phyloP scores from a whole-genome alignment of 1,284 basidiomycete genomes.

The Puccinia novopanici region DNA sequence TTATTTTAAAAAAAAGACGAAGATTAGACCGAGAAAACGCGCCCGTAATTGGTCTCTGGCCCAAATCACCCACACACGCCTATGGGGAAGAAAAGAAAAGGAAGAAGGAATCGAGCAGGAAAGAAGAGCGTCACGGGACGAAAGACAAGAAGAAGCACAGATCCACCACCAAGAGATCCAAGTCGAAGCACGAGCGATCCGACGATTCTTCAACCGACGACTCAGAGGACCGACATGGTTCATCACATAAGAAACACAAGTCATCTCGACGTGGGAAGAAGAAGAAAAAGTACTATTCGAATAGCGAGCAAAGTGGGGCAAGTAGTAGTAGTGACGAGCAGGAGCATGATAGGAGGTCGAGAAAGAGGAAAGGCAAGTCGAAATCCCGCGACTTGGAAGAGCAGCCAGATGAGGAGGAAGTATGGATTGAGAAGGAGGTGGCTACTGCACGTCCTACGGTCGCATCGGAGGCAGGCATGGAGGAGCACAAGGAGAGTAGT shows the following conservation, averaged over 20 bases:
- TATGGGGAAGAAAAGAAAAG: conserved; percentile 34
- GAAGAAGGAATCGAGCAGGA: not conserved
- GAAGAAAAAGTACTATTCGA: not conserved
- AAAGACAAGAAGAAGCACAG: conserved; percentile 9
- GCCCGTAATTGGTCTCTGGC: conserved; percentile 27
- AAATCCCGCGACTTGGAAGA: conserved; percentile 2
- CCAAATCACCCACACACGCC: conserved; percentile 18
- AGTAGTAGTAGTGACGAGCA: not conserved
- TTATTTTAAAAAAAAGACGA: conserved; percentile 15
- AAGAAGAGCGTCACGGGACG: not conserved
- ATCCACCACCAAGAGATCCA: not conserved
- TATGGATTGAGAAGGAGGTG: conserved; percentile 17
- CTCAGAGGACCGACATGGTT: not conserved
- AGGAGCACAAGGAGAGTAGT: not conserved
- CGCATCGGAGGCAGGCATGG: not conserved
- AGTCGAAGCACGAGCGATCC: not conserved
- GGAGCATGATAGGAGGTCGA: not conserved
- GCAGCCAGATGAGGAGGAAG: not conserved
- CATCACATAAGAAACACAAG: conserved; percentile 9
- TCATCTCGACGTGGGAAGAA: not conserved
- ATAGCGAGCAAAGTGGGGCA: not conserved
- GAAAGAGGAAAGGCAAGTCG: conserved; percentile 11
- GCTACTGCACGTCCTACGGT: not conserved
- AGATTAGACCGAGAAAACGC: conserved; percentile 38
- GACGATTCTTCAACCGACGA: conserved; percentile 9